A percentile compares a stretch with the other conserved stretches of the same genome.
Conservation (phyloP, 805 yeast species). For the Yueomyces sp. region DNA sequence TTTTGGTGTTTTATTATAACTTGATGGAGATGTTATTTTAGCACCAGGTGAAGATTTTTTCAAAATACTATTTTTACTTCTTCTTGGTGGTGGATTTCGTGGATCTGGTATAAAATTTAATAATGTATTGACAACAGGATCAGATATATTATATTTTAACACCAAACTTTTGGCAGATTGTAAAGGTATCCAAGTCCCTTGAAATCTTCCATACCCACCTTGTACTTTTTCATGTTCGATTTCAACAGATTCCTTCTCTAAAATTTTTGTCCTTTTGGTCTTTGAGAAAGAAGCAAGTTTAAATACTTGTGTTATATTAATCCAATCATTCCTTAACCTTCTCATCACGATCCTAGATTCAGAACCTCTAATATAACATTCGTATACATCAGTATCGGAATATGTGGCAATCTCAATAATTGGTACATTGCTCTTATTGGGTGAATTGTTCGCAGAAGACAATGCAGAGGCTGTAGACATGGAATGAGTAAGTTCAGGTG, state of each 20-base stretch:
- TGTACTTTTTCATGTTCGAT: conserved; percentile 68
- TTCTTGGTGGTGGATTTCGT: conserved; percentile 31
- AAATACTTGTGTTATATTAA: conserved; percentile 72
- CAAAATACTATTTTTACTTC: conserved; percentile 24
- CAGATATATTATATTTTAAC: conserved; percentile 35
- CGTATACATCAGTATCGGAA: conserved; percentile 41
- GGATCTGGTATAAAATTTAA: conserved; percentile 40
- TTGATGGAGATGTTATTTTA: conserved; percentile 22
- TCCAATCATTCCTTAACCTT: conserved; percentile 85
- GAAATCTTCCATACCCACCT: conserved; percentile 77
- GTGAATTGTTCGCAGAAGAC: neutral
- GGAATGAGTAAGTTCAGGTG: neutral
- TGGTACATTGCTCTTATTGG: conserved; percentile 4
- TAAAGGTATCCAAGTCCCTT: conserved; percentile 79
- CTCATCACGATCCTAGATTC: conserved; percentile 46
- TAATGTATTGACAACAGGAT: conserved; percentile 35
- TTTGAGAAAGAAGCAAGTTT: conserved; percentile 70
- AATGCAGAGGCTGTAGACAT: neutral
- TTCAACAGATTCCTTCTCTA: conserved; percentile 62
- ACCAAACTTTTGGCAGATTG: conserved; percentile 49
- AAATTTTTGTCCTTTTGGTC: conserved; percentile 62
- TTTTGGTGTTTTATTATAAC: conserved; percentile 24
- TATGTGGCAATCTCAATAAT: conserved; percentile 31
- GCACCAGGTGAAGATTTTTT: conserved; percentile 21
- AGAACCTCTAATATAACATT: conserved; percentile 46